phyloP scores from a whole-genome alignment of 2,329 filamentous ascomycete species.

The Venturia oleaginea region DNA sequence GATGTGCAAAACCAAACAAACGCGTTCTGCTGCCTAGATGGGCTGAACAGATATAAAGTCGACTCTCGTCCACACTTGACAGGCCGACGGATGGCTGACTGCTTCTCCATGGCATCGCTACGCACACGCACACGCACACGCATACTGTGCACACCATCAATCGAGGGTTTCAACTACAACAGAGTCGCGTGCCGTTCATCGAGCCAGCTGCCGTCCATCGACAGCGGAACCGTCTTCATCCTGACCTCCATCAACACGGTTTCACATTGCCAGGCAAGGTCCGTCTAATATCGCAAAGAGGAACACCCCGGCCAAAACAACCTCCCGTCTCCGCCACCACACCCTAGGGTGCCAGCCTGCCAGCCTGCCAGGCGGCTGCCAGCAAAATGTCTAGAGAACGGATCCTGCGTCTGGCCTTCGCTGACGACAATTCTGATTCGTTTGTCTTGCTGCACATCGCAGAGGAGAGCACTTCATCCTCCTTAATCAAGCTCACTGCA shows the following conservation, averaged over 20 bases:
- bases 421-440: background rate
- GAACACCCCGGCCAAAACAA: background rate
- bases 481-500: constrained; percentile 5
- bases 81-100: background rate
- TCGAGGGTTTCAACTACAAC: background rate
- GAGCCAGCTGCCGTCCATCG: background rate
- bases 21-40: background rate
- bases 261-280: background rate
- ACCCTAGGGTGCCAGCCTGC: background rate
- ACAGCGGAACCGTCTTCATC: background rate
- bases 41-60: background rate
- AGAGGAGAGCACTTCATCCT: background rate
- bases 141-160: background rate
- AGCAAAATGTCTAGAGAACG: background rate
- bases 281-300: background rate
- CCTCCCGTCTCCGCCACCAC: background rate
- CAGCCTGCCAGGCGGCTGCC: background rate
- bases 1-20: background rate
- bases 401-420: background rate
- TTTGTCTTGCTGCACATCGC: background rate
- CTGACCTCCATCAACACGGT: background rate
- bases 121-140: background rate
- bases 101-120: background rate
- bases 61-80: background rate
- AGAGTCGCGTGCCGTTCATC: background rate